phyloP scores from a whole-genome alignment of 306 rosid genomes.

The Cotoneaster glaucophyllus region DNA sequence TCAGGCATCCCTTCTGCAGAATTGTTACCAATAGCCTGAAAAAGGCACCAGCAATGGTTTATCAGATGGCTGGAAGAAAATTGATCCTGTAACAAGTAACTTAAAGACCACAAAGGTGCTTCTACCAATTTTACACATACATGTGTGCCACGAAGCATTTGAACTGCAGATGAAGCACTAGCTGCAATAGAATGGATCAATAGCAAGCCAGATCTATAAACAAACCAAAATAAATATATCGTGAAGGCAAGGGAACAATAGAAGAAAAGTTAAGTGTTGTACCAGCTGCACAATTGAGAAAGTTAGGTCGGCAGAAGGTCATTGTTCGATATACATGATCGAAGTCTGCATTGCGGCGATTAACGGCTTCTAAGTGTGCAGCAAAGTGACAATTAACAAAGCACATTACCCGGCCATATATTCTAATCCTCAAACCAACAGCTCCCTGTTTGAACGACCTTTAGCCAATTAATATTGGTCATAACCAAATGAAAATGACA shows the following conservation, averaged over 20 bases:
- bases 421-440: conserved; percentile 92
- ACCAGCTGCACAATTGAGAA: conserved; percentile 62
- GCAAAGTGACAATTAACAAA: conserved; percentile 98
- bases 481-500: conserved; percentile 3
- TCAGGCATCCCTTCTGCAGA: conserved; percentile 70
- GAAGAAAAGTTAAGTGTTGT: conserved; percentile 41
- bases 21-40: conserved; percentile 44
- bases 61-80: conserved; percentile 9
- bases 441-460: conserved; percentile 79
- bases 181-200: conserved; percentile 84
- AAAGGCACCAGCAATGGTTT: conserved; percentile 27
- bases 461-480: conserved; percentile 30
- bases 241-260: conserved; percentile 43
- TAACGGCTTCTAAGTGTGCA: conserved; percentile 90
- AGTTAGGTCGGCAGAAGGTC: conserved; percentile 63
- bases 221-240: conserved; percentile 46
- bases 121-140: conserved; percentile 44
- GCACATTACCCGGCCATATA: conserved; percentile 73
- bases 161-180: conserved; percentile 65
- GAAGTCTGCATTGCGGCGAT: conserved; percentile 92
- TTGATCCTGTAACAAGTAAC: conserved; percentile 9
- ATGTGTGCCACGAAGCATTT: conserved; percentile 50
- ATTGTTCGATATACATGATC: conserved; percentile 85
- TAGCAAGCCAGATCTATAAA: conserved; percentile 68
- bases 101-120: conserved; percentile 20